Evolutionary conservation across 352 stramenopile species (phyloP).

Genomic region (Pythium periplocum): DNA sequence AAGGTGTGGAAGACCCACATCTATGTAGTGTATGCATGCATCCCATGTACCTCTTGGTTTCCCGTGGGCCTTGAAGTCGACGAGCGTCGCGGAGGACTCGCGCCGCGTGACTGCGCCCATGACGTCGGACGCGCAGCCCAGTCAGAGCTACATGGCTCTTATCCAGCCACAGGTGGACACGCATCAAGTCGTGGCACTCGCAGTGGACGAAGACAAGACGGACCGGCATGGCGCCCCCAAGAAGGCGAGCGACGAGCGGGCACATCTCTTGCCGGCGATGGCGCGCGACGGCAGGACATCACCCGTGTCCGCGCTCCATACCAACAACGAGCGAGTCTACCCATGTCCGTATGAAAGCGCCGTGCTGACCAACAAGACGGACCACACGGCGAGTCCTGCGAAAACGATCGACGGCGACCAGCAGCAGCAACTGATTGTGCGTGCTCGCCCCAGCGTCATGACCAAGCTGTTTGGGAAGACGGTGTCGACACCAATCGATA

Average conservation of each 20-base stretch:
- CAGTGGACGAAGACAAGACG: too few species aligned
- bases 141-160: conserved; percentile 7
- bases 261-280: conserved; percentile 4
- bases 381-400: too few species aligned
- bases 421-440: too few species aligned
- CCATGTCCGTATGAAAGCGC: conserved; percentile 4
- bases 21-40: too few species aligned
- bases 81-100: too few species aligned
- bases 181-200: background rate
- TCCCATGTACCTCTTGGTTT: too few species aligned
- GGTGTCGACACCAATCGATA: background rate
- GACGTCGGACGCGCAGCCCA: conserved; percentile 14
- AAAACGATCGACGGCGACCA: too few species aligned
- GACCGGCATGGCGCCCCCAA: background rate
- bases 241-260: conserved; percentile 6
- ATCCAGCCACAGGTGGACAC: conserved; percentile 1
- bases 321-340: conserved; percentile 11
- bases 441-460: background rate
- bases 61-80: too few species aligned
- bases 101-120: background rate
- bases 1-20: too few species aligned
- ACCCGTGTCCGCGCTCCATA: conserved; percentile 3
- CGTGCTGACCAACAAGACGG: background rate
- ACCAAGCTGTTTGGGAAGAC: background rate
- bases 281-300: too few species aligned